Evolutionary conservation across 2,329 filamentous ascomycete genomes (phyloP).

Genomic region (Ceratocystis destructans): DNA sequence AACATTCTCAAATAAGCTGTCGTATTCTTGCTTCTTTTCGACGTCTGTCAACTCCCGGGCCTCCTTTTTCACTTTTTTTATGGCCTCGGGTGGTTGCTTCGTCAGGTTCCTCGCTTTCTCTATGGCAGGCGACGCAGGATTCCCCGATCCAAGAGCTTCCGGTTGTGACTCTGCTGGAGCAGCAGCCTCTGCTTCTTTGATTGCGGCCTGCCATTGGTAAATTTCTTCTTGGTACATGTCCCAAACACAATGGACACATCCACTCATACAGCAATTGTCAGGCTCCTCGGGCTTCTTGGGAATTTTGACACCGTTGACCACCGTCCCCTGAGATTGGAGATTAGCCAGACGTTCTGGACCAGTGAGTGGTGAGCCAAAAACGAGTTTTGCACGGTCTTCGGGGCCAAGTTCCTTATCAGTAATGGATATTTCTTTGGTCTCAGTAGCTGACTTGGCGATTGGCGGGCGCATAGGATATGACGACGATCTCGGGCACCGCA

Average conservation of each 20-base stretch:
- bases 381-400: conserved; percentile 46
- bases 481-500: conserved; percentile 28
- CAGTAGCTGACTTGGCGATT: conserved; percentile 13
- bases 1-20: conserved; percentile 62
- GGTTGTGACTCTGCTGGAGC: conserved; percentile 21
- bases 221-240: conserved; percentile 82
- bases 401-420: conserved; percentile 34
- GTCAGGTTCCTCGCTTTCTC: neutral
- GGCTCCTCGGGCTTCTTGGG: conserved; percentile 79
- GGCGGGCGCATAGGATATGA: conserved; percentile 8
- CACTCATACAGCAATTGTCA: conserved; percentile 98
- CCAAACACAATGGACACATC: conserved; percentile 96
- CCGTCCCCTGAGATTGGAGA: conserved; percentile 43
- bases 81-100: neutral
- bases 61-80: neutral
- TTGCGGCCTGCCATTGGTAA: conserved; percentile 67
- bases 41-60: neutral
- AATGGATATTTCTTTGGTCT: conserved; percentile 23
- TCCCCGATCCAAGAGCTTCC: conserved; percentile 4
- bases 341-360: conserved; percentile 52
- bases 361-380: conserved; percentile 70
- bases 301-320: conserved; percentile 66
- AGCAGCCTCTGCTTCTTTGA: conserved; percentile 38
- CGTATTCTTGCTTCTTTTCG: conserved; percentile 33
- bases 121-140: neutral